These are phyloP conservation scores for Trifolium pratense DNA, from an alignment of 306 rosid genomes.

Conservation along the genomic window DNA sequence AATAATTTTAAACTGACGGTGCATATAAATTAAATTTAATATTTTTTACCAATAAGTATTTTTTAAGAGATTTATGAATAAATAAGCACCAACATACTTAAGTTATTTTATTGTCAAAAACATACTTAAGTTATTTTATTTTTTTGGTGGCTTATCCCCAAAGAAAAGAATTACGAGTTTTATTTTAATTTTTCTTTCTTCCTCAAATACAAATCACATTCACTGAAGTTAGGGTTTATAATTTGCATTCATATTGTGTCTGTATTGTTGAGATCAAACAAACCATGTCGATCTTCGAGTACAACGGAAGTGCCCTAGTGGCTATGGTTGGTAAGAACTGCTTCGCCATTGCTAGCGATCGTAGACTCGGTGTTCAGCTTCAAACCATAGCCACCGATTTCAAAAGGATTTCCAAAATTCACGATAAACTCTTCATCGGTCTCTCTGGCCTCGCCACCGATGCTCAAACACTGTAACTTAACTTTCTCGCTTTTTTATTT, in stretches of 20 bases:
- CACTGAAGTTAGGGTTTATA: slow-evolving; percentile 17
- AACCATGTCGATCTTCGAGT: slow-evolving; percentile 82
- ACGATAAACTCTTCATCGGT: slow-evolving; percentile 81
- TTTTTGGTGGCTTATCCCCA: not conserved
- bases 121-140: too few species aligned
- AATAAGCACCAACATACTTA: too few species aligned
- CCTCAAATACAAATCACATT: not conserved
- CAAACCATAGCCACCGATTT: slow-evolving; percentile 96
- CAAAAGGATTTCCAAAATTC: slow-evolving; percentile 76
- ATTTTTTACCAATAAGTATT: too few species aligned
- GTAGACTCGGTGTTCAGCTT: slow-evolving; percentile 96
- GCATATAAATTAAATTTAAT: too few species aligned
- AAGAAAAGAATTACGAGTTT: slow-evolving; percentile 1
- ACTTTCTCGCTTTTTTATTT: not conserved
- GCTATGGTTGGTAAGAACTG: slow-evolving; percentile 99
- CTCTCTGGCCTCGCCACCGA: slow-evolving; percentile 96
- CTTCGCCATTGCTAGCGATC: slow-evolving; percentile 97
- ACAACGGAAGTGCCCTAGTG: slow-evolving; percentile 91
- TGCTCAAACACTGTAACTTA: slow-evolving; percentile 80
- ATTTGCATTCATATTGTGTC: not conserved
- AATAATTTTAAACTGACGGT: too few species aligned
- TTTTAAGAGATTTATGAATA: too few species aligned
- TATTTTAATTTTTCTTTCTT: not conserved
- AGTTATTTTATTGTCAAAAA: too few species aligned
- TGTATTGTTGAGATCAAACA: not conserved